Evolutionary conservation across 371 early-diverging fungal genomes (phyloP), one percentile per base, ranked within the genome.

Genomic region (Rhizopus sp.): DNA sequence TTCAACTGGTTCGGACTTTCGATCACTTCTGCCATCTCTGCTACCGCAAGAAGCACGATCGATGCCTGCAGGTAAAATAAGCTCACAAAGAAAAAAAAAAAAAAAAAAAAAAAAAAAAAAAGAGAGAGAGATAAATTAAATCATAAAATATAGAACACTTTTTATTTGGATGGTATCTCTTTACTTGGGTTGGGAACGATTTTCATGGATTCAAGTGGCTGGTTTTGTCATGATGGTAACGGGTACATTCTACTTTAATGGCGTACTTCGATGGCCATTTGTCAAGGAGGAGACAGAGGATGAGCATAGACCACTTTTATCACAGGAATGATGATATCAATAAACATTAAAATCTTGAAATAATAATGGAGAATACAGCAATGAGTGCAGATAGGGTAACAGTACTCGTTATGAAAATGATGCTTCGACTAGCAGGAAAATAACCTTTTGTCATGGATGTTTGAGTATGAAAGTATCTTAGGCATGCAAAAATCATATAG

Each of bases 1-100:
- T 97, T 95, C 81, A 97, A 98, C 74, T 96, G 89, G 81, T 95
- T 93, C 70, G 98, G 97, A 4, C 80, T 98, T 30, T 86, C 90
- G 1, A 94, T 98, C 33, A 98, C 98, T 4, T 78, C 86, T 45
- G 79, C 75, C 29, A 80, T 96, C 44, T 88, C 88, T 32, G 94
- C 96, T 32, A 95, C 96, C 1, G 85, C 93, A 16, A 81, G 98
- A 39, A 89, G 91, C 9, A 98, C 96, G 5, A 96, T 98, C 55
- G 98, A 98, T 68, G 91, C 96, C 8, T 93, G 93, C 87, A 81
- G 80, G 80, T 79, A 76, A 67, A 30, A 52, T 13, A 53, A 12
- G 9, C n/a, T 23, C 2, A 46, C 15, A 46, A 29, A 10, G 31
- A 31, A 23, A 37, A 7, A 38, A 35, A 34, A 39, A 60, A 54